Evolutionary conservation across 2,329 filamentous ascomycete species (phyloP), one percentile per base, ranked within the genome.

Genomic region (Epichloe festucae): DNA sequence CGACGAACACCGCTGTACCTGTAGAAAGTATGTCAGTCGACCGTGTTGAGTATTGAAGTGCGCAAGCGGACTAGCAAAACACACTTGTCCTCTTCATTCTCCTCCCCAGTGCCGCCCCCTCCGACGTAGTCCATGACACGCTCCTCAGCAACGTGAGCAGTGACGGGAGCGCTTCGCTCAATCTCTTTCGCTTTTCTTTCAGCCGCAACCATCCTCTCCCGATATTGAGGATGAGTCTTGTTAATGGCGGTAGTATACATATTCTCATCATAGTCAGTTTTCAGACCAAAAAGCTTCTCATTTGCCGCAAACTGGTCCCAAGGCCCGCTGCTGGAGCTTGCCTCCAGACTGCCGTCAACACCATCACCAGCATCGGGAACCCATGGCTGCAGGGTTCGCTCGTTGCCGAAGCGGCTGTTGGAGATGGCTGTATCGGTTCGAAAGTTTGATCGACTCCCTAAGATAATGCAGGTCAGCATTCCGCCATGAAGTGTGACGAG

Each of bases 241-340:
- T 98, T 82, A 62, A 98, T 94, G 41, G 80, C 72, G 10, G 93
- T 98, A 1, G 93, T 98, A 70, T 98, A 98, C 43, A 93, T 81
- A 59, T 87, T 89, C 69, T 97, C 93, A 62, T 97, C 83, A 65
- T 97, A 98, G 60, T 89, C 89, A 49, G 86, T 93, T 67, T 82
- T 88, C 40, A 94, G 71, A 38, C 93, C 93, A 63, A 95, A 97
- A 34, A 89, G 80, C 52, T 82, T 78, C 68, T 94, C 87, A 62
- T 97, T 97, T 56, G 79, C 84, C 53, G 87, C 86, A 63, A 98
- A 98, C 66, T 98, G 93, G 65, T 98, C 91, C 93, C 93, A 98
- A 10, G 70, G 73, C 6, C 70, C 72, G 15, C 68, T 62, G 49
- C 65, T 67, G n/a, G 64, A 59, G 2, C 74, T 60, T 48, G 72